Base-by-base conservation (phyloP, 2,329 filamentous ascomycete species). In the Colletotrichum simmondsii region DNA sequence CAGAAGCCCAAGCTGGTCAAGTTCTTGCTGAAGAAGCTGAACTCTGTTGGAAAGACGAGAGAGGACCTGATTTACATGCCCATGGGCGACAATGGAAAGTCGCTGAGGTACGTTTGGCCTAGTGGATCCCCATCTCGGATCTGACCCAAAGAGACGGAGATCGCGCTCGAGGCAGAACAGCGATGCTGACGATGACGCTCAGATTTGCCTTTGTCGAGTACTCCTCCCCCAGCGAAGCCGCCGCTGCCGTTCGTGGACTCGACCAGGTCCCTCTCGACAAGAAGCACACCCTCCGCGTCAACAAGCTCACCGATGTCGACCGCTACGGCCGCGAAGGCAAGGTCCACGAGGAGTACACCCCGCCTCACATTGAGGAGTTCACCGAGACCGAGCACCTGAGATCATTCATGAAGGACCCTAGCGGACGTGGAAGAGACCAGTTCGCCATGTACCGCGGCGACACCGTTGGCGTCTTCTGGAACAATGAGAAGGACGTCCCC, bases 161-260 rank as follows among this genome's bases (percentile, higher is more conserved):
- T 54, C 24, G 70, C 49, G 52, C 22, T 52, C n/a, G 6, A n/a
- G 35, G 24, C 14, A 28, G 16, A 64, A 37, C 11, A 16, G 16
- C 26, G 63, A 63, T 35, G 37, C 74, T 77, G 64, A 75, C 60
- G 60, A 30, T 16, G 35, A 8, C 60, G 52, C 77, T 49, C 77
- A 97, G 95, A 76, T 99, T 97, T 81, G 97, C 97, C 72, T 99
- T 99, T 81, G 95, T 99, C 79, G 97, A 99, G 84, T 99, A 96
- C 85, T 93, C 95, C 75, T 95, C 95, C 14, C 89, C 97, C 70
- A 94, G 93, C 80, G 95, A 98, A 87, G 97, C 97, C 32, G 89
- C 94, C 69, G 94, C 94, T 66, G 97, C 96, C 69, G 94, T 95
- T 78, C 95, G 97, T 83, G 91, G 94, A 79, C 92, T 99, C 72